Evolutionary conservation across 345 rosid genomes (phyloP).

Genomic region (Aegle marmelos): DNA sequence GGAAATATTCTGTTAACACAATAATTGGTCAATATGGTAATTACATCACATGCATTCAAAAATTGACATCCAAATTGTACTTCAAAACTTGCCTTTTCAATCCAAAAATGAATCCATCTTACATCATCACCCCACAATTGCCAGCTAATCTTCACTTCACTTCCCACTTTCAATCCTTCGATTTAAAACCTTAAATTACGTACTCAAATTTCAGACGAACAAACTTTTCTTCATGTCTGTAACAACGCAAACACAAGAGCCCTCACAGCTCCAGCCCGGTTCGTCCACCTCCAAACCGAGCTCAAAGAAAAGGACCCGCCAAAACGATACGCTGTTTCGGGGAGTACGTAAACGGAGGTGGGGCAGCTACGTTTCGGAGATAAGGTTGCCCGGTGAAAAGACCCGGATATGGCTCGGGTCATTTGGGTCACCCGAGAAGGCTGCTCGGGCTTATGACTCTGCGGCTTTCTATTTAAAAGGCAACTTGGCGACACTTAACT

Average conservation of each 20-base stretch:
- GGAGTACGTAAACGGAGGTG: slow-evolving; percentile 31
- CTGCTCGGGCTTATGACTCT: slow-evolving; percentile 32
- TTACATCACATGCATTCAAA: not conserved
- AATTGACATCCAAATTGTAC: not conserved
- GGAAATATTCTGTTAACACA: no score
- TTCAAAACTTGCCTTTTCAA: not conserved
- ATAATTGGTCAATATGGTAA: not conserved
- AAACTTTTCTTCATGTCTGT: slow-evolving; percentile 2
- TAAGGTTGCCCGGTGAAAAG: slow-evolving; percentile 28
- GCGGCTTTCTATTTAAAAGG: slow-evolving; percentile 33
- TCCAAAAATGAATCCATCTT: no score
- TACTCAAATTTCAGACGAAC: not conserved
- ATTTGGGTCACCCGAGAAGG: slow-evolving; percentile 28
- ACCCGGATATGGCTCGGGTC: slow-evolving; percentile 34
- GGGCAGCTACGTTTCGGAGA: slow-evolving; percentile 36
- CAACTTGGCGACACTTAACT: slow-evolving; percentile 24
- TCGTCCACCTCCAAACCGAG: not conserved
- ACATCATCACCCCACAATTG: not conserved
- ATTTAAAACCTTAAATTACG: not conserved
- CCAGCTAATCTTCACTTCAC: slow-evolving; percentile 2
- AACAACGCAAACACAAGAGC: not conserved
- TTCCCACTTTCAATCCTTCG: not conserved
- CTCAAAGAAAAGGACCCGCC: slow-evolving; percentile 13
- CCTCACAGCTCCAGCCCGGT: not conserved
- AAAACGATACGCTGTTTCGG: slow-evolving; percentile 14